Percentiles rank a stretch among this genome's conserved stretches.
phyloP scores from a whole-genome alignment of 2,329 filamentous ascomycete genomes.

The Rhynchosporium secalis region DNA sequence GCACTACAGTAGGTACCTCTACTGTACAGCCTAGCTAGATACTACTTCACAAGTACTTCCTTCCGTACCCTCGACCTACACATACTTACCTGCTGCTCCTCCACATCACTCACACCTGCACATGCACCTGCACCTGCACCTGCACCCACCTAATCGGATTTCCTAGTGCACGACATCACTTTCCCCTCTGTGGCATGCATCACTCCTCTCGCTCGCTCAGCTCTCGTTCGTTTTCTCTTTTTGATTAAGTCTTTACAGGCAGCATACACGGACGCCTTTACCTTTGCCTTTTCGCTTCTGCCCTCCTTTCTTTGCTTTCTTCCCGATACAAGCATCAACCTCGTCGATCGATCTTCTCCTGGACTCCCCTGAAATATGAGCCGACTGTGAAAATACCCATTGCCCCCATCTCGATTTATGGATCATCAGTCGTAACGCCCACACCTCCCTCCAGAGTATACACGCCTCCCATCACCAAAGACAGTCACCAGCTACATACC shows the following conservation, averaged over 20 bases:
- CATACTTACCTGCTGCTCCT: conserved; percentile 5
- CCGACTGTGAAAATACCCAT: background rate
- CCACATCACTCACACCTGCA: background rate
- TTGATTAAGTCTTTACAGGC: conserved; percentile 29
- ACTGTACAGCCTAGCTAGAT: too few relatives aligned
- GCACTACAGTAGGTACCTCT: too few relatives aligned
- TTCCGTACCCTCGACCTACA: background rate
- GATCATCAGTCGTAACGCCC: conserved; percentile 11
- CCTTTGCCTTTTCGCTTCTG: conserved; percentile 10
- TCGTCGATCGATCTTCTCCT: conserved; percentile 4
- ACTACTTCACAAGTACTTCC: too few relatives aligned
- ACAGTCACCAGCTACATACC: conserved; percentile 14
- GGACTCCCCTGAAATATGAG: background rate
- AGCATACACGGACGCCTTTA: conserved; percentile 34
- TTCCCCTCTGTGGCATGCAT: background rate
- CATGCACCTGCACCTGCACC: background rate
- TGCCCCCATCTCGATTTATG: conserved; percentile 2
- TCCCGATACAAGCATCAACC: background rate
- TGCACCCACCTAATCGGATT: conserved; percentile 14
- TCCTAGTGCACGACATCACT: conserved; percentile 14
- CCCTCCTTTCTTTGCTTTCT: conserved; percentile 15
- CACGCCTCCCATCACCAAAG: conserved; percentile 10
- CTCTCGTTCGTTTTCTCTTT: conserved; percentile 19
- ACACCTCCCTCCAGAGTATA: background rate
- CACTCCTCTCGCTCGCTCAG: background rate